Evolutionary conservation across 2,329 filamentous ascomycete species (phyloP).

Genomic region (Hymenoscyphus repandus): DNA sequence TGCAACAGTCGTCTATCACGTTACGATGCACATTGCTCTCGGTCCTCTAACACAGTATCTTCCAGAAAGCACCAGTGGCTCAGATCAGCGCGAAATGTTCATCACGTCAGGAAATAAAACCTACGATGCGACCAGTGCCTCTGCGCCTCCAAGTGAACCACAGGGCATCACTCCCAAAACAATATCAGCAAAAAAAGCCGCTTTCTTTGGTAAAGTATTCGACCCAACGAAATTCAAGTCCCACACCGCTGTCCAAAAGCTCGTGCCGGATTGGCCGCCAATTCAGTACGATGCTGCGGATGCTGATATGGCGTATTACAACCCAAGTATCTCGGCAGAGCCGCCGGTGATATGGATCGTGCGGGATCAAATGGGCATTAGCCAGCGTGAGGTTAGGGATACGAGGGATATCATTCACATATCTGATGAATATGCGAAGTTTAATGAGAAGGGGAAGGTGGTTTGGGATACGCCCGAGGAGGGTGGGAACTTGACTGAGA

Average conservation of each 20-base stretch:
- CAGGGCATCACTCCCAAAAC: conserved; percentile 16
- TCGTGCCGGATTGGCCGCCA: conserved; percentile 53
- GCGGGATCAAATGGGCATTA: conserved; percentile 67
- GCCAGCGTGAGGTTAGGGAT: conserved; percentile 68
- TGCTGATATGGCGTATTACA: conserved; percentile 64
- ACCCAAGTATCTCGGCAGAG: conserved; percentile 59
- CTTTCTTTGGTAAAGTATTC: conserved; percentile 59
- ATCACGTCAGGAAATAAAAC: conserved; percentile 13
- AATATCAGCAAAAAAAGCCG: conserved; percentile 39
- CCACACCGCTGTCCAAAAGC: conserved; percentile 61
- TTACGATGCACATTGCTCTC: conserved; percentile 65
- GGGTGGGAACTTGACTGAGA: conserved; percentile 26
- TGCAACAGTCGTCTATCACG: conserved; percentile 69
- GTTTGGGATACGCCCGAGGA: conserved; percentile 46
- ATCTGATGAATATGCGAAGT: conserved; percentile 67
- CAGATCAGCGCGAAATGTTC: conserved; percentile 38
- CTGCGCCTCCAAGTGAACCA: conserved; percentile 26
- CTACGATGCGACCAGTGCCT: conserved; percentile 13
- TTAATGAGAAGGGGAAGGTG: conserved; percentile 65
- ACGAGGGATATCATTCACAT: conserved; percentile 68
- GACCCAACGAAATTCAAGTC: conserved; percentile 70
- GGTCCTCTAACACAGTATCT: conserved; percentile 70
- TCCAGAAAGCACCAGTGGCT: conserved; percentile 60
- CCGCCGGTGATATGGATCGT: conserved; percentile 76
- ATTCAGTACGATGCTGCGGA: conserved; percentile 56